Evolutionary conservation across 495 filamentous ascomycete species (phyloP), one percentile per base, ranked within the genome.

Genomic region (Rostrohypoxylon terebratum): DNA sequence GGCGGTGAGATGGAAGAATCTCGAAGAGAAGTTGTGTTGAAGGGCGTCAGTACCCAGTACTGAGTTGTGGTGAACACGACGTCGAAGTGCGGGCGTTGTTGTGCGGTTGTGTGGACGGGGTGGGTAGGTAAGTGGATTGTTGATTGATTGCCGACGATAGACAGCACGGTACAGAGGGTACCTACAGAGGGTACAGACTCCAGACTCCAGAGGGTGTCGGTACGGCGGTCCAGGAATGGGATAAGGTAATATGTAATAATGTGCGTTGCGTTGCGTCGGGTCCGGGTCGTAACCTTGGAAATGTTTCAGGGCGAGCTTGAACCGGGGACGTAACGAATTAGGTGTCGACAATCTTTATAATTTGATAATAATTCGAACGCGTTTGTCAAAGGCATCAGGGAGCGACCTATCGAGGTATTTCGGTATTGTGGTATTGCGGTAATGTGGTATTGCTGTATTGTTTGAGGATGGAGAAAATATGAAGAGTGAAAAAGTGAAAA

Each of bases 241-340:
- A 59, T 66, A 57, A 57, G 18, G 40, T 63, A 31, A 53, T 50
- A 25, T 50, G 5, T 6, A 16, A n/a, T 45, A 13, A 48, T 21
- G 23, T 53, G 59, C 53, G 63, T 63, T 44, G 63, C 53, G 63
- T 59, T 53, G 59, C 53, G 63, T 63, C 34, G 63, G 59, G 63
- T 59, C 59, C 34, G 64, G 55, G 53, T 45, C 28, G 36, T 18
- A 59, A 64, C 38, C 38, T 42, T 42, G 38, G 38, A 42, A 42
- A 65, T 73, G 64, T 73, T 69, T 66, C 70, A 59, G 65, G 40
- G n/a, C 21, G 36, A 55, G 38, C 57, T 60, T 21, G 45, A 14
- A 8, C 55, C 36, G 51, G 55, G 64, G 54, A 55, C 64, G 23
- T 58, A 64, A 60, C 63, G 68, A 72, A 72, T 72, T 25, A 45